These are phyloP conservation scores for Picocystis sp. DNA, from an alignment of 163 green algal genomes.

Conservation along the genomic window DNA sequence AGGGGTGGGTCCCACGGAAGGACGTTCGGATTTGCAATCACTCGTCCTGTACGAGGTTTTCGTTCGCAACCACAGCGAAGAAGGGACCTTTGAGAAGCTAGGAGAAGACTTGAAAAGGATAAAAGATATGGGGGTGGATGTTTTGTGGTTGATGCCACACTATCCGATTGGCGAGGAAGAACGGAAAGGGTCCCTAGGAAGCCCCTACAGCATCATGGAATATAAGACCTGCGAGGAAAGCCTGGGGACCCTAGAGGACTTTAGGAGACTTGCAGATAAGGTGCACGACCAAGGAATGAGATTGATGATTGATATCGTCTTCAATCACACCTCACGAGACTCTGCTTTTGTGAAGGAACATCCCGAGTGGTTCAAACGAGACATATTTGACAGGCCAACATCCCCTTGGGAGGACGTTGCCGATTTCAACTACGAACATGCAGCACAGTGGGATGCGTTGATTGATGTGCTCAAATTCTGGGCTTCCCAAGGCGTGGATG, in stretches of 20 bases:
- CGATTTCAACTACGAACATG: constrained; percentile 12
- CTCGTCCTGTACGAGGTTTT: constrained; percentile 6
- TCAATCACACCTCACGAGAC: constrained; percentile 13
- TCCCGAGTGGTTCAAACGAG: constrained; percentile 13
- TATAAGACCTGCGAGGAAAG: constrained; percentile 3
- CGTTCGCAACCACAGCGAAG: constrained; percentile 3
- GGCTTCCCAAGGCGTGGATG: constrained; percentile 9
- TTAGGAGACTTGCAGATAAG: constrained; percentile 13
- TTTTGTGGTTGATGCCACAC: constrained; percentile 11
- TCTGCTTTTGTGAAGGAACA: constrained; percentile 3
- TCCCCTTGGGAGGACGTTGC: constrained; percentile 13
- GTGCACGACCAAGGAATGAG: constrained; percentile 9
- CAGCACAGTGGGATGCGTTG: constrained; percentile 8
- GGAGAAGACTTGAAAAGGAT: constrained; percentile 4
- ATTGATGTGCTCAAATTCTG: constrained; percentile 15
- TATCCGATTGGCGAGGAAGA: constrained; percentile 10
- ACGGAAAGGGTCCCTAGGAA: constrained; percentile 5
- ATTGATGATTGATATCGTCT: constrained; percentile 18
- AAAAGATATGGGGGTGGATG: constrained; percentile 3
- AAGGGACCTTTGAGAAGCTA: constrained; percentile 5
- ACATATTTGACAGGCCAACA: constrained; percentile 7
- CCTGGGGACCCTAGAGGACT: constrained; percentile 4
- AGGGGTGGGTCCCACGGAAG: too few species aligned
- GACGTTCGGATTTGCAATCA: too few species aligned
- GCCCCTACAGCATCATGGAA: constrained; percentile 11